Base-by-base conservation (phyloP, 352 stramenopile species). In the Globisporangium rhizosaccharum region DNA sequence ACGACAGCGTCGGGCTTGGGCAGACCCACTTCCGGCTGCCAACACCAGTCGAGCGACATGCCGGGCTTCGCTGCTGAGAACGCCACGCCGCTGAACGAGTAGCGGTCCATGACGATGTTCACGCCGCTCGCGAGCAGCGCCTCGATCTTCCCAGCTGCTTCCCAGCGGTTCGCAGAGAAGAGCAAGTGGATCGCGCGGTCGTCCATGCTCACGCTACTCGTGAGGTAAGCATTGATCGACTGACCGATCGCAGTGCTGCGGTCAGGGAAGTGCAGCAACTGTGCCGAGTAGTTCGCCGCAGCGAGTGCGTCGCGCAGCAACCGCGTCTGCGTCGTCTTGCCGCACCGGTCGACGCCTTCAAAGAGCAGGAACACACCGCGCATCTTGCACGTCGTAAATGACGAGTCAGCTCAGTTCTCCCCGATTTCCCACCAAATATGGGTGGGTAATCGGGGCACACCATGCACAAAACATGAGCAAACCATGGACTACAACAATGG, bases 131-230 rank as follows among this genome's bases (percentile, higher is more conserved):
- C 51, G 7, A 97, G 66, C 44, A 92, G 68, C 2, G 73, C 57
- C 54, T 90, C 75, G 41, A 96, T 88, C 55, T 80, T 82, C 30
- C 52, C 53, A 10, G 83, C 86, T n/a, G 89, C 86, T 71, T 99
- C 98, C 98, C 97, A 99, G 51, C 98, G 94, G 79, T 99, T 99
- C 20, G 97, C 97, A 41, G 94, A 97, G 80, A 99, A 99, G 28
- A 99, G 81, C 45, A 99, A 77, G 76, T 99, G 98, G 58, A 99
- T 97, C 26, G 88, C 94, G 50, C 88, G 88, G 85, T 99, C 97
- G 72, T 99, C 96, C 75, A 99, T 89, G 48, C 82, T 67, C 3
- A 71, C 85, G 45, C 69, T 81, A 56, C 79, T 95, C 44, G 85
- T 92, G 25, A 99, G 74, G 74, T 99, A 99, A 51, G 81, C 62